Percentiles rank a stretch among this genome's conserved stretches.
These are phyloP conservation scores for Corinectria fuckeliana DNA, from an alignment of 2,329 filamentous ascomycete species.

Conservation along the genomic window DNA sequence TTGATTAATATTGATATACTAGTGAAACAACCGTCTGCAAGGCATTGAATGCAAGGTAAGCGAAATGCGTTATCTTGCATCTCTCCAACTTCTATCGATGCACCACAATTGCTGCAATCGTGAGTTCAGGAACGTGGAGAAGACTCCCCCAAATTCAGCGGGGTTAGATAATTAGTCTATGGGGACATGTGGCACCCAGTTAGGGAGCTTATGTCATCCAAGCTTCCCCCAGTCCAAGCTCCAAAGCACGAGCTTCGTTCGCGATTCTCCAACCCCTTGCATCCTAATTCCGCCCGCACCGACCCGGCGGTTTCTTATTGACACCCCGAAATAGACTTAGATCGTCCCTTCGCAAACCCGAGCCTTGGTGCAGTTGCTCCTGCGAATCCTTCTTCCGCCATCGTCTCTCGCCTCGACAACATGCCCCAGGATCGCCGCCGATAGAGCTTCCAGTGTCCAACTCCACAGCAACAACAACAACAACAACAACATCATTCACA, in stretches of 20 bases:
- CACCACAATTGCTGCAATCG: background rate
- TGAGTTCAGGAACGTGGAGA: background rate
- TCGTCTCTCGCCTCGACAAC: conserved; percentile 22
- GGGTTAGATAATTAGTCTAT: background rate
- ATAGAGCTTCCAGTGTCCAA: too few relatives aligned
- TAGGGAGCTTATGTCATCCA: conserved; percentile 34
- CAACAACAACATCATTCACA: conserved; percentile 4
- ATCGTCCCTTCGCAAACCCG: conserved; percentile 2
- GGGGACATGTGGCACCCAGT: background rate
- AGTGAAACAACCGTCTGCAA: too few relatives aligned
- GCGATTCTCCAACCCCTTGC: background rate
- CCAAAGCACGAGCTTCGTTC: conserved; percentile 24
- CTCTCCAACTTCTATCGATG: background rate
- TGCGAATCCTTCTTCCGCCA: conserved; percentile 7
- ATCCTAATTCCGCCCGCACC: background rate
- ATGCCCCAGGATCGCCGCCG: conserved; percentile 28
- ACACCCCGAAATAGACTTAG: conserved; percentile 31
- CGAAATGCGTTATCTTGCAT: too few relatives aligned
- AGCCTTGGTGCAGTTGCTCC: conserved; percentile 8
- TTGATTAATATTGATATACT: too few relatives aligned
- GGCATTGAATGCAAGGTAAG: background rate
- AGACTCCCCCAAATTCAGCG: background rate
- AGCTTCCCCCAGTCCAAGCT: conserved; percentile 25
- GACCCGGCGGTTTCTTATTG: conserved; percentile 31
- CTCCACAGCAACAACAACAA: too few relatives aligned